Conservation (phyloP, 352 stramenopile species). For the Phytophthora colocasiae region DNA sequence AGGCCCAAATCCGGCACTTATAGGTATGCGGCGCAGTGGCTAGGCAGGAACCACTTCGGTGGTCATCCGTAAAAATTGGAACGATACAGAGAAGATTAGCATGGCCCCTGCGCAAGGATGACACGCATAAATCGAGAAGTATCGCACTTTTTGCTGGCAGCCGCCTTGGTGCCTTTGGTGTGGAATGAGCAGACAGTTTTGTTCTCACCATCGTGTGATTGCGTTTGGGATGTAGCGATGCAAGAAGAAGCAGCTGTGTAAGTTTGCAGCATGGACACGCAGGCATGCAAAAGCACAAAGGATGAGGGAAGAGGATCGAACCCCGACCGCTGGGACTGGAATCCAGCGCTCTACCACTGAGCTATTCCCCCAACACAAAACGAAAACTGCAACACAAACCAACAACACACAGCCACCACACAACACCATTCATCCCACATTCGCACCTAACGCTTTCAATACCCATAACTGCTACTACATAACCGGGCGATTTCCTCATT, state of each 20-base stretch:
- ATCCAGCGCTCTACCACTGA: constrained; percentile 21
- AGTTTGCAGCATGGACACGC: too few relatives aligned
- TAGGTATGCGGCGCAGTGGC: too few relatives aligned
- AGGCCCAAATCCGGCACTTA: not conserved
- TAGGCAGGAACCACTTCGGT: too few relatives aligned
- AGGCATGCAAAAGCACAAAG: too few relatives aligned
- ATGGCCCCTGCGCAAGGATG: not conserved
- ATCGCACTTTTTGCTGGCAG: too few relatives aligned
- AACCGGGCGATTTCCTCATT: not conserved
- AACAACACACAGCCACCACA: not conserved
- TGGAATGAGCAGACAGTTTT: too few relatives aligned
- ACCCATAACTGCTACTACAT: too few relatives aligned
- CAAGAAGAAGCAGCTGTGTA: too few relatives aligned
- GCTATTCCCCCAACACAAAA: constrained; percentile 11
- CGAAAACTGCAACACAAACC: not conserved
- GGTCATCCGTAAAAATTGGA: not conserved
- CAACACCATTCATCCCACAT: not conserved
- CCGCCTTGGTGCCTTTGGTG: too few relatives aligned
- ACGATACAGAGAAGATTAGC: constrained; percentile 1
- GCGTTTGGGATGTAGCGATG: too few relatives aligned
- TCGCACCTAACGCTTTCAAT: too few relatives aligned
- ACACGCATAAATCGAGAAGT: not conserved
- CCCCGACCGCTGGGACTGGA: constrained; percentile 6
- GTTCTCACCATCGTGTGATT: too few relatives aligned
- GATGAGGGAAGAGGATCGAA: constrained; percentile 6